phyloP scores from a whole-genome alignment of 768 basidiomycete genomes.

The Exidia glandulosa region DNA sequence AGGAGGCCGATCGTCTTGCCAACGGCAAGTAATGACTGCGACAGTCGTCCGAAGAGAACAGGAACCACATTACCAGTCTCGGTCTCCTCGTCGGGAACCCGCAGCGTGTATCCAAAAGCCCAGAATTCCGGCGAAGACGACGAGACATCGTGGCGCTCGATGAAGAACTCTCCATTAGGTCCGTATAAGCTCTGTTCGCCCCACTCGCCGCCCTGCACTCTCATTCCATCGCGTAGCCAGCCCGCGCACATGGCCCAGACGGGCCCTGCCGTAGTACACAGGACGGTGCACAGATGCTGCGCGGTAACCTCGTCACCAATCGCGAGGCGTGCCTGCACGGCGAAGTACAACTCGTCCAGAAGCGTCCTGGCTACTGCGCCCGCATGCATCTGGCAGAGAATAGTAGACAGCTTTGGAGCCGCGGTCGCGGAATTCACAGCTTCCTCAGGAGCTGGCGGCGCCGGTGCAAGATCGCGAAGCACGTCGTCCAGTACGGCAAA shows the following conservation, averaged over 20 bases:
- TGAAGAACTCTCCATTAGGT: constrained; percentile 65
- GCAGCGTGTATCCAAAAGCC: constrained; percentile 56
- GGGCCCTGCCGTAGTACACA: constrained; percentile 53
- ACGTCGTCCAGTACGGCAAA: constrained; percentile 52
- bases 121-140: constrained; percentile 64
- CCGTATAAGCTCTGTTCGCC: background rate
- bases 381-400: constrained; percentile 32
- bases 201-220: constrained; percentile 16
- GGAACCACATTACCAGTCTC: constrained; percentile 39
- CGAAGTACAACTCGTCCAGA: constrained; percentile 51
- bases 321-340: constrained; percentile 46
- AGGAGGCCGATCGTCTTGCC: constrained; percentile 73
- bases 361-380: constrained; percentile 45
- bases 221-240: constrained; percentile 71
- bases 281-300: constrained; percentile 48
- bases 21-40: constrained; percentile 46
- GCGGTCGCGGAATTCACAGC: constrained; percentile 9
- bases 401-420: constrained; percentile 30
- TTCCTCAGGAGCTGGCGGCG: background rate
- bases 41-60: constrained; percentile 49
- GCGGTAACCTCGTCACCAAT: constrained; percentile 46
- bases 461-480: constrained; percentile 17
- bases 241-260: constrained; percentile 60
- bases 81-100: constrained; percentile 25
- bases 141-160: constrained; percentile 47